These are phyloP conservation scores for Tylopilus plumbeoviolaceoides DNA, from an alignment of 768 basidiomycete species.

Conservation along the genomic window DNA sequence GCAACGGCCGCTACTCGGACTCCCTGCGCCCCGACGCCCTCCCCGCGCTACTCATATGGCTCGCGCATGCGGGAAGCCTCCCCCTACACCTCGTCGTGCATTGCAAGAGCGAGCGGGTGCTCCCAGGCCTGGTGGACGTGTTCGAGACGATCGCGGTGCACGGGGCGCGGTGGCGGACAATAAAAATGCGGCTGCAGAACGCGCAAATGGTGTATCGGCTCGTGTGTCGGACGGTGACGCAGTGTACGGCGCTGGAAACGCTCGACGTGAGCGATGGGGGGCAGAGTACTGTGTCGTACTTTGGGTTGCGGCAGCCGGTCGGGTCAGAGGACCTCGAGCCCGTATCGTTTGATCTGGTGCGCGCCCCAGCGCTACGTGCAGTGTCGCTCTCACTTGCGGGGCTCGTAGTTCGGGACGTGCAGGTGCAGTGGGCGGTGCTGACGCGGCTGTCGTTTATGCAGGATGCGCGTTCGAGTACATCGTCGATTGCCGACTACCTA, in stretches of 20 bases:
- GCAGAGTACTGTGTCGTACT: slow-evolving; percentile 8
- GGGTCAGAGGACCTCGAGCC: not conserved
- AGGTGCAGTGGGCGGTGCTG: slow-evolving; percentile 15
- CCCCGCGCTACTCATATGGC: slow-evolving; percentile 19
- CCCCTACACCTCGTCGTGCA: slow-evolving; percentile 16
- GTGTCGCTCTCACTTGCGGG: slow-evolving; percentile 20
- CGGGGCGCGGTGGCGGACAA: slow-evolving; percentile 17
- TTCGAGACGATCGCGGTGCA: slow-evolving; percentile 17
- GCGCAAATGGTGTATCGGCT: slow-evolving; percentile 12
- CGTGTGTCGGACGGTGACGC: slow-evolving; percentile 5
- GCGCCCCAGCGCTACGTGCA: slow-evolving; percentile 8
- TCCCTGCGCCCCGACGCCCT: slow-evolving; percentile 17
- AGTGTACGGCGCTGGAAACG: slow-evolving; percentile 15
- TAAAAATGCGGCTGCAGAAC: slow-evolving; percentile 20
- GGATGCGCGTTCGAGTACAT: slow-evolving; percentile 16
- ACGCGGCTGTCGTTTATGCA: slow-evolving; percentile 24
- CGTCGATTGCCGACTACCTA: slow-evolving; percentile 20
- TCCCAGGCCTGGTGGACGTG: slow-evolving; percentile 19
- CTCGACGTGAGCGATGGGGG: slow-evolving; percentile 22
- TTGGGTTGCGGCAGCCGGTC: not conserved
- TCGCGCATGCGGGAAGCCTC: slow-evolving; percentile 19
- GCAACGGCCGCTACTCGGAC: slow-evolving; percentile 19
- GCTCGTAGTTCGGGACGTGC: slow-evolving; percentile 15
- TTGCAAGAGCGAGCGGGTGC: slow-evolving; percentile 4
- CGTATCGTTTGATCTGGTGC: slow-evolving; percentile 12